These are phyloP conservation scores for Alternaria ethzedia DNA, from an alignment of 2,329 filamentous ascomycete genomes.

Conservation along the genomic window DNA sequence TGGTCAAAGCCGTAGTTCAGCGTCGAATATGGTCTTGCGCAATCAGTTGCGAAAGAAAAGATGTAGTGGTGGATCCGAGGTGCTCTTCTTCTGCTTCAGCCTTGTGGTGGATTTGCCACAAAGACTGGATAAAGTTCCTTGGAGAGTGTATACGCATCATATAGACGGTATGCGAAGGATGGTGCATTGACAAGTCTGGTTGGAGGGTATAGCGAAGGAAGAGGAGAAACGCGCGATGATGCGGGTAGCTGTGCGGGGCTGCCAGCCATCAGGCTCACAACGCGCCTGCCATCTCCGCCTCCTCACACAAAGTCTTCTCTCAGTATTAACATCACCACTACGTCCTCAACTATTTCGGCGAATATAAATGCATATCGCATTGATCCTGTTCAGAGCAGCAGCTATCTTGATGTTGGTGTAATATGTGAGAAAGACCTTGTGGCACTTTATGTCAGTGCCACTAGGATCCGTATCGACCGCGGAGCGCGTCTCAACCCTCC, in stretches of 20 bases:
- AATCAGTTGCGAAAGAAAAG: no score
- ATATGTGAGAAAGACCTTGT: background rate
- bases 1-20: no score
- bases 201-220: no score
- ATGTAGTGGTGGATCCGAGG: no score
- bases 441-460: background rate
- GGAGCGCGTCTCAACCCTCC: background rate
- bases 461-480: background rate
- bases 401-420: background rate
- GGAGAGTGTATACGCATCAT: no score
- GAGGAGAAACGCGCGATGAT: background rate
- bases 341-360: background rate
- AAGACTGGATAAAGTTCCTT: no score
- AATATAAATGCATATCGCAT: background rate
- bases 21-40: no score
- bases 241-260: background rate
- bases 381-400: background rate
- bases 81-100: no score
- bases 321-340: background rate
- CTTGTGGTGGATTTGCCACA: no score
- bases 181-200: no score
- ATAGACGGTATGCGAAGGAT: no score
- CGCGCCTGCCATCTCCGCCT: background rate
- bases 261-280: background rate
- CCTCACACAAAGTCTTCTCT: background rate